Base-by-base conservation (phyloP, 148 eudicot genomes). In the Rheum nobile region DNA sequence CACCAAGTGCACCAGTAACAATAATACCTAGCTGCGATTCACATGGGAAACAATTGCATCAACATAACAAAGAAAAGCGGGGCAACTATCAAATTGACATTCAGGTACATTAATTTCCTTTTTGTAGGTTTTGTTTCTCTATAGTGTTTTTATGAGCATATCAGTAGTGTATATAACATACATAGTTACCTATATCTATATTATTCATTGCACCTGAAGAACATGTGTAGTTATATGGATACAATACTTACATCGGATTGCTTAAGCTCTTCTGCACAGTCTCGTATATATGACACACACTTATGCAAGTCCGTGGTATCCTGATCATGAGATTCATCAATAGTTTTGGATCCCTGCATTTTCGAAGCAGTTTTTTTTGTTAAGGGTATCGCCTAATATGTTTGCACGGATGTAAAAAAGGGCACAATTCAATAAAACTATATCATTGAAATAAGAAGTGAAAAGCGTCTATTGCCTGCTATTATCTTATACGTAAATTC, bases 291-390 rank as follows among this genome's bases (percentile, higher is more conserved):
- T 32, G 86, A 71, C 59, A 91, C 80, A 79, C 97, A 91, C 83
- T 95, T 91, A 80, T 95, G 89, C 67, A 95, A 84, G 82, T 95
- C 98, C 12, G 97, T 90, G 29, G 97, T 91, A 73, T 95, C 97
- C 82, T 95, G 97, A 81, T 95, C 96, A 69, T 90, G 81, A 75
- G 97, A 86, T 79, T 88, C 85, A 85, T 91, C 86, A 8, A 88
- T 79, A 76, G 84, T 72, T 83, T 84, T 75, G 72, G 91, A 85
- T 43, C 96, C 97, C 97, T 95, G 87, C 79, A 76, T n/a, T 22
- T 50, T 37, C n/a, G n/a, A 46, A 46, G 52, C 52, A 4, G 52
- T 46, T 14, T 13, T 13, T 14, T 46, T 46, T 10, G 13, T 42
- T 11, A 42, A 12, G 46, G 46, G 1, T 4, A 46, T 46, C n/a